Conservation (phyloP, 78 protist species). For the Salpingoeca rosetta region DNA sequence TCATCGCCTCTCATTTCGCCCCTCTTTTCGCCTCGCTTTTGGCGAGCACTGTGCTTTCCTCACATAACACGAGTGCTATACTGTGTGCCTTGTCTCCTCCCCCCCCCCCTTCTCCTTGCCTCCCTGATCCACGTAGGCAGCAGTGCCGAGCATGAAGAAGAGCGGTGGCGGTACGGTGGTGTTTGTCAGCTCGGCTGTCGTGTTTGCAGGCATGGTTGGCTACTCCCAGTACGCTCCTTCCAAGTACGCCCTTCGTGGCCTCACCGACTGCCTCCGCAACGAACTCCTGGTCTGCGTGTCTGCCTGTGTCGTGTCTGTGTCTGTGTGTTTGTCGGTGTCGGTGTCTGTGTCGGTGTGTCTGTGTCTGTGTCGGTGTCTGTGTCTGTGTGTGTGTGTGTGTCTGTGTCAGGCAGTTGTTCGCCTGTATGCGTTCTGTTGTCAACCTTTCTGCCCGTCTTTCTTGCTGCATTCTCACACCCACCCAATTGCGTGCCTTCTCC, state of each 20-base stretch:
- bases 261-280: constrained; percentile 39
- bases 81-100: too few species aligned
- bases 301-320: neutral
- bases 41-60: too few species aligned
- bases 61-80: too few species aligned
- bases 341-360: too few species aligned
- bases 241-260: constrained; percentile 46
- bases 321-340: neutral
- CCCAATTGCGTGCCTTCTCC: neutral
- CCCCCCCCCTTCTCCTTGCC: too few species aligned
- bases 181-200: constrained; percentile 15
- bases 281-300: neutral
- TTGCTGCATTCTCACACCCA: neutral
- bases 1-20: too few species aligned
- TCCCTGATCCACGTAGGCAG: neutral
- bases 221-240: constrained; percentile 31
- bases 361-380: too few species aligned
- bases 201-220: neutral
- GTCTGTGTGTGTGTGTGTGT: neutral
- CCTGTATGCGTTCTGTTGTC: neutral
- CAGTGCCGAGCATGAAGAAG: constrained; percentile 25
- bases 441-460: neutral
- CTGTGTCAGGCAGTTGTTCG: neutral
- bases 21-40: too few species aligned
- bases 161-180: constrained; percentile 7